Evolutionary conservation across 1,139 yeast species (phyloP), one percentile per base, ranked within the genome.

Genomic region (Saccharomyces hybrid): DNA sequence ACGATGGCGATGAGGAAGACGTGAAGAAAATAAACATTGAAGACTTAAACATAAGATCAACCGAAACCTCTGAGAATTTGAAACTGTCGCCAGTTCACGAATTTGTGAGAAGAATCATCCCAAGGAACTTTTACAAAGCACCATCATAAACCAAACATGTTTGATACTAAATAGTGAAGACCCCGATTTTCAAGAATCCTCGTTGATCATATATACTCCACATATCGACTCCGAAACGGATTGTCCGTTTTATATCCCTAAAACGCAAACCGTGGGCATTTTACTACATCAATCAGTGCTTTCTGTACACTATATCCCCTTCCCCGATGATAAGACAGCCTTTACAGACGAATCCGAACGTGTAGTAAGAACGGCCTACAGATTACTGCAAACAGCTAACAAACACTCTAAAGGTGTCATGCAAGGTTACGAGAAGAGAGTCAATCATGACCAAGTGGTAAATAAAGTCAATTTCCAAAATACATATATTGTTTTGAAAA

Each of bases 51-150:
- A 38, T 38, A 16, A 38, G 44, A 13, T 16, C 44, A 8, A 9
- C 7, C 13, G 44, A 38, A 38, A 38, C 44, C 4, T 27, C 55
- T 29, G 49, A 55, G 2, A 58, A 55, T 0, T 50, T 66, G 48
- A 55, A 55, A 13, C 52, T 68, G 38, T 51, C 48, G n/a, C 57
- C 53, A 4, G 59, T 59, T 23, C 51, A 75, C 29, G 81, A 83
- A 59, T 75, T 86, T 46, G 89, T 89, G 26, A 77, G 97, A 60
- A 76, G 96, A 58, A 82, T 91, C 47, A 79, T 91, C 16, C 98
- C 98, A 4, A 75, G 98, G 66, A 91, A 90, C 64, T 96, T 96
- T 0, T 84, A 80, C 65, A 85, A 89, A 62, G 98, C n/a, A n/a
- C 81, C 53, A 80, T 88, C 23, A 83, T 89, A 56, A 88, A 88